Evolutionary conservation across 176 grass and related monocot genomes (phyloP), one percentile per base, ranked within the genome.

Genomic region (Oryza punctata): DNA sequence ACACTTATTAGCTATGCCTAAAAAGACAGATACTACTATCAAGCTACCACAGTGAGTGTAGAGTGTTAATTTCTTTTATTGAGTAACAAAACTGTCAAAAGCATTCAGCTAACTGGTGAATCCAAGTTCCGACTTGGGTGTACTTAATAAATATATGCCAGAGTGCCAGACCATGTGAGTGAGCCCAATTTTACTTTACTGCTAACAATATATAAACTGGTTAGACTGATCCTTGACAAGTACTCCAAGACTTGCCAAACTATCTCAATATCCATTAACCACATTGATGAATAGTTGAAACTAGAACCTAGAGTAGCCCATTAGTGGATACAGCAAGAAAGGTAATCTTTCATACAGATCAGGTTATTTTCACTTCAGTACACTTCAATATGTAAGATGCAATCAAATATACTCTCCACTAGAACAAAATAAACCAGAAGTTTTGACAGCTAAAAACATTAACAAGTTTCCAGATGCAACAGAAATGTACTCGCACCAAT

Each of bases 1-100:
- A 60, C 24, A 72, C 15, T 81, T 61, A 72, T 11, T 57, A 63
- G 18, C 21, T 26, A 86, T 45, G 21, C 69, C 69, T 78, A 64
- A 44, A 68, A 85, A 28, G 19, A 29, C 8, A 10, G 1, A 29
- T 68, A 69, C 0, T 54, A 54, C 18, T 7, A 72, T 73, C 10
- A 41, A 73, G 19, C 59, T 41, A 86, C 9, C 32, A 40, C 0
- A 21, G 14, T 41, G 23, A 43, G 16, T 41, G 6, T 54, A 29
- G 23, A 43, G 16, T 41, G 6, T 54, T 79, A 2, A 2, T 25
- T 73, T 65, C 19, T 11, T 64, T 25, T 70, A 44, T 61, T 15
- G 1, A 57, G 3, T 61, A 61, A 3, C n/a, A 24, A 24, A 61
- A 61, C 9, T 61, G n/a, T 24, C 0, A 67, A 9, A 15, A 67